Evolutionary conservation across 768 basidiomycete species (phyloP).

Genomic region (Tulasnella sp.): DNA sequence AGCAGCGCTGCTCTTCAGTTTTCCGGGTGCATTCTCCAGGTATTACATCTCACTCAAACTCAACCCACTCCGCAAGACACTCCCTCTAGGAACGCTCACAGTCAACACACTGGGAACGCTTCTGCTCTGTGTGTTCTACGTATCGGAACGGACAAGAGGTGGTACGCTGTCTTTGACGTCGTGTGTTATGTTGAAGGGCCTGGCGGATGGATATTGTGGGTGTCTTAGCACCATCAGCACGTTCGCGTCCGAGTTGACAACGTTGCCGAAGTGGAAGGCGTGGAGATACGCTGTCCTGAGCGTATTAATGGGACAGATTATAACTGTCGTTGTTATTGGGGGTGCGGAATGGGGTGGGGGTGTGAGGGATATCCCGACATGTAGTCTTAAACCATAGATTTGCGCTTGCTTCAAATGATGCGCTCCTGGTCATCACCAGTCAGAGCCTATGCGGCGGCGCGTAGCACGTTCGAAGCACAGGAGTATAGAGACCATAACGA

Average conservation of each 20-base stretch:
- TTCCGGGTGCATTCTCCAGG: constrained; percentile 78
- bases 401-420: too few species aligned
- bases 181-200: constrained; percentile 69
- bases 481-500: too few species aligned
- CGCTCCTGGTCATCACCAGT: too few species aligned
- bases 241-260: constrained; percentile 69
- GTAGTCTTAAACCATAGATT: background rate
- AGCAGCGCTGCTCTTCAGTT: constrained; percentile 80
- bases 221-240: constrained; percentile 92
- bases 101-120: constrained; percentile 74
- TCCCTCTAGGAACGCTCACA: constrained; percentile 71
- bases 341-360: constrained; percentile 16
- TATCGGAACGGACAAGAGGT: constrained; percentile 45
- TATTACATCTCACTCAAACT: constrained; percentile 64
- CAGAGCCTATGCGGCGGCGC: too few species aligned
- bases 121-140: constrained; percentile 63
- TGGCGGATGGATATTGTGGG: constrained; percentile 89
- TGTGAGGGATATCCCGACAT: constrained; percentile 4
- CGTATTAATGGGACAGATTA: constrained; percentile 55
- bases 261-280: constrained; percentile 45
- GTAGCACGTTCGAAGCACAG: too few species aligned
- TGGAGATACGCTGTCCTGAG: constrained; percentile 61
- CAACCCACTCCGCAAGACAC: constrained; percentile 49
- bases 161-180: constrained; percentile 25
- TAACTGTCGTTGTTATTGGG: constrained; percentile 12